Conservation (phyloP, 345 rosid genomes). For the thale cress (Arabidopsis thaliana) region TAIR10.1 NC_003070.9:6002001-6002500, state of each 20-base stretch:
- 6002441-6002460: slow-evolving; percentile 76
- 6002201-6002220: not conserved
- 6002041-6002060: slow-evolving; percentile 95
- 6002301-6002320: slow-evolving; percentile 62
- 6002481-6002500: slow-evolving; percentile 49
- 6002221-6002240: not conserved
- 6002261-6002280: slow-evolving; percentile 96
- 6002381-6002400: slow-evolving; percentile 54
- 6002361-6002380: slow-evolving; percentile 16
- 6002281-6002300: slow-evolving; percentile 76
- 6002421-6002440: slow-evolving; percentile 70
- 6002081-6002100: slow-evolving; percentile 85
- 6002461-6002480: slow-evolving; percentile 69
- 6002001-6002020: slow-evolving; percentile 50
- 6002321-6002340: not conserved
- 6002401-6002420: slow-evolving; percentile 64
- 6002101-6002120: slow-evolving; percentile 87
- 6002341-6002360: not conserved
- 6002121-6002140: slow-evolving; percentile 93
- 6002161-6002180: slow-evolving; percentile 93
- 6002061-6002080: slow-evolving; percentile 91
- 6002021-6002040: slow-evolving; percentile 60
- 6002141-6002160: slow-evolving; percentile 72
- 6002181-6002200: slow-evolving; percentile 59
- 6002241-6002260: slow-evolving; percentile 22